These are phyloP conservation scores for Saccharomycopsis amapae DNA, from an alignment of 805 yeast species.

Conservation along the genomic window DNA sequence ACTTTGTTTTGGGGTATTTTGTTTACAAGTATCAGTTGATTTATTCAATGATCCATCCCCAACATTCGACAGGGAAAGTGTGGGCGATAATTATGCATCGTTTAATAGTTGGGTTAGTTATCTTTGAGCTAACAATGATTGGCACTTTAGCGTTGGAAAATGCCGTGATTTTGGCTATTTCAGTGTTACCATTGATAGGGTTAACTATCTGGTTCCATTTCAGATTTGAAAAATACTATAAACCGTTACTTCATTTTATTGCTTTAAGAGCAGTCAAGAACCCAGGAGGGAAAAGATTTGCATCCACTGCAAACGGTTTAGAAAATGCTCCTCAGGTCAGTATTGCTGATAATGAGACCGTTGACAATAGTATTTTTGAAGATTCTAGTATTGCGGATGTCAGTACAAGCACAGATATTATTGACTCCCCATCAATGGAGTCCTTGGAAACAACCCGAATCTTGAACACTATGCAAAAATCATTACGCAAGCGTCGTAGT, in stretches of 20 bases:
- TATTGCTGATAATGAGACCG: too few species aligned
- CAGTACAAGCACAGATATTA: not conserved
- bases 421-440: constrained; percentile 2
- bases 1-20: constrained; percentile 49
- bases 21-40: constrained; percentile 57
- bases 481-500: constrained; percentile 29
- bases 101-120: constrained; percentile 45
- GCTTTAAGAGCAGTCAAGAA: constrained; percentile 50
- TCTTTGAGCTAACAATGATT: constrained; percentile 56
- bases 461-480: constrained; percentile 1
- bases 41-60: constrained; percentile 56
- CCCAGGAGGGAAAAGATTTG: not conserved
- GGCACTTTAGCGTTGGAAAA: constrained; percentile 58
- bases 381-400: not conserved
- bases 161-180: constrained; percentile 41
- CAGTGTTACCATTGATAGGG: constrained; percentile 43
- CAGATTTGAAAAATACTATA: constrained; percentile 47
- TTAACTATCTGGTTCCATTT: constrained; percentile 39
- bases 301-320: too few species aligned
- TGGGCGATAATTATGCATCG: constrained; percentile 60
- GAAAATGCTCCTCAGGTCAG: too few species aligned
- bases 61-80: constrained; percentile 58
- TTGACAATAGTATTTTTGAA: constrained; percentile 3
- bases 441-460: constrained; percentile 9
- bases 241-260: constrained; percentile 47